phyloP scores from a whole-genome alignment of 202 grass and related monocot species.

The Sporobolus alterniflorus region DNA sequence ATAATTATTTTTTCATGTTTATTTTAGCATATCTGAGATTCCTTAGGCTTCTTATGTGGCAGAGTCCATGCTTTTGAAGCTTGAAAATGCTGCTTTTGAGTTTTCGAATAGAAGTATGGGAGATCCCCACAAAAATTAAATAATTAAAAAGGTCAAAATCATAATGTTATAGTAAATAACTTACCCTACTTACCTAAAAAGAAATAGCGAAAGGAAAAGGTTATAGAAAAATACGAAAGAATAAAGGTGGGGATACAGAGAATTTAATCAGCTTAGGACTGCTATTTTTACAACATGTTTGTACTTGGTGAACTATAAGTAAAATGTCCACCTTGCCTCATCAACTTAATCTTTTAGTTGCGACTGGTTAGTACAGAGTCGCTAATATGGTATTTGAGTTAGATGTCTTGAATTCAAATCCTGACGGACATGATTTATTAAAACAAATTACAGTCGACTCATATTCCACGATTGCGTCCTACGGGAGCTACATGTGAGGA shows the following conservation, averaged over 20 bases:
- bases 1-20: constrained; percentile 20
- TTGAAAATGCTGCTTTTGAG: background rate
- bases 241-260: background rate
- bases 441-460: too few relatives aligned
- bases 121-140: background rate
- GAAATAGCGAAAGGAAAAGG: background rate
- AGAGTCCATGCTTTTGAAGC: constrained; percentile 6
- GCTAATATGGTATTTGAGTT: too few relatives aligned
- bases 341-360: too few relatives aligned
- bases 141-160: background rate
- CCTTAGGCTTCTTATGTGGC: background rate
- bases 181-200: background rate
- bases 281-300: background rate
- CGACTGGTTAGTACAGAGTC: too few relatives aligned
- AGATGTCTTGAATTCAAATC: too few relatives aligned
- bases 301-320: too few relatives aligned
- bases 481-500: too few relatives aligned
- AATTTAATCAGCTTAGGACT: background rate
- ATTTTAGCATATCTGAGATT: background rate
- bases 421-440: too few relatives aligned
- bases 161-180: background rate
- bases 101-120: background rate
- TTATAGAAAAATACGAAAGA: too few relatives aligned
- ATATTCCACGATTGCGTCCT: too few relatives aligned
- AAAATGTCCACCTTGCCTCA: too few relatives aligned